Percentiles rank a stretch among this genome's conserved stretches.
Evolutionary conservation across 2,329 filamentous ascomycete genomes (phyloP).

Genomic region (Xylaria sp.): DNA sequence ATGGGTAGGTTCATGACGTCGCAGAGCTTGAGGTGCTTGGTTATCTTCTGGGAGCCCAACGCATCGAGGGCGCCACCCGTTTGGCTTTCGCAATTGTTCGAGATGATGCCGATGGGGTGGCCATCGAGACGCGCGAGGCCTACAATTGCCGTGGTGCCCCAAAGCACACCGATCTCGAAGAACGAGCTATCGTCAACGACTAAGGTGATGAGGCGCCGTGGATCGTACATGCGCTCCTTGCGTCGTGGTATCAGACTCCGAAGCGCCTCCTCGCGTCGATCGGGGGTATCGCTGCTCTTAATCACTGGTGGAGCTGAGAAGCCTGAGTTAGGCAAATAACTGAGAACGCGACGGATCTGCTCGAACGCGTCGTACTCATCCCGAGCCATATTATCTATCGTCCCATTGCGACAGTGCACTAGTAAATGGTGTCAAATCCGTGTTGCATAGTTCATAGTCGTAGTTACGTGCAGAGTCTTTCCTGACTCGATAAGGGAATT

Average conservation of each 20-base stretch:
- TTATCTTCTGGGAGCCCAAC: constrained; percentile 32
- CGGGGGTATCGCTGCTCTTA: constrained; percentile 21
- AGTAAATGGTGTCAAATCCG: constrained; percentile 3
- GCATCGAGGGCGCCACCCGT: constrained; percentile 36
- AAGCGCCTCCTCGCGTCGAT: constrained; percentile 30
- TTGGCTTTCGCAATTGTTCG: constrained; percentile 35
- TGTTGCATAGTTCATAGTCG: background rate
- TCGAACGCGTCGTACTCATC: constrained; percentile 33
- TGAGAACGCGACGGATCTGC: constrained; percentile 30
- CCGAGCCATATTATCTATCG: constrained; percentile 34
- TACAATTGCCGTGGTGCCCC: constrained; percentile 35
- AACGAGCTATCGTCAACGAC: constrained; percentile 32
- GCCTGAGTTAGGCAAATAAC: constrained; percentile 35
- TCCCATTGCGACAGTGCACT: constrained; percentile 36
- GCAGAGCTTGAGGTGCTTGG: constrained; percentile 34
- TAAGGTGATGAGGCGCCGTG: constrained; percentile 23
- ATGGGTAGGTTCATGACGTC: constrained; percentile 35
- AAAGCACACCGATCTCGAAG: constrained; percentile 35
- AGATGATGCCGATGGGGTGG: constrained; percentile 28
- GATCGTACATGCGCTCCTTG: constrained; percentile 36
- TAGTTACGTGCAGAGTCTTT: background rate
- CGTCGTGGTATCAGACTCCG: constrained; percentile 33
- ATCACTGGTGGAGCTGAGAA: constrained; percentile 31
- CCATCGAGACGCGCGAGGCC: constrained; percentile 32
- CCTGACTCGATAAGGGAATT: background rate